Evolutionary conservation across 2,329 filamentous ascomycete genomes (phyloP), one percentile per base, ranked within the genome.

Genomic region (Xylariaceae sp.): DNA sequence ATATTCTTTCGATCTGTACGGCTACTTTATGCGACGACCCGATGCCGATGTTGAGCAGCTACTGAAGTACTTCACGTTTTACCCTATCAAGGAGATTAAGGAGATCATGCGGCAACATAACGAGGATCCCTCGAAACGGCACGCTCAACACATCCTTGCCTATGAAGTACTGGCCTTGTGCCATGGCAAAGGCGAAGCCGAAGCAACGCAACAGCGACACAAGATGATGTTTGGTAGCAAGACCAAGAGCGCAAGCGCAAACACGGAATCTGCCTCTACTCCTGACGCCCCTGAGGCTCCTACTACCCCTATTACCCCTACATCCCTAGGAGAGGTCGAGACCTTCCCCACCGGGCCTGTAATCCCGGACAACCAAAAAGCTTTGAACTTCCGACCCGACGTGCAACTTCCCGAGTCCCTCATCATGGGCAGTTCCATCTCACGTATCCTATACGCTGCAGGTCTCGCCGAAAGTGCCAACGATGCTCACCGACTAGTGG

Each of bases 1-100:
- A 1, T 86, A 82, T 35, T 78, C 86, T 0, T 97, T 93, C 69
- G 91, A 97, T 59, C 80, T 97, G 1, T 97, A 97, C 72, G 80
- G 92, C 72, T 97, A 93, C 78, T 94, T 97, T 68, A 80, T 97
- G 64, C 85, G 90, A 54, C 87, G 88, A 0, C 80, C 92, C 0
- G 94, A 99, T 70, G 82, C 83, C 8, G 88, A 95, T 56, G 85
- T 97, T 3, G 89, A 92, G 73, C 82, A 80, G 37, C 88, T 96
- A 63, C 80, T 99, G 47, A 93, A 90, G 71, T 82, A 96, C 18
- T 92, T 99, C 72, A 99, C 94, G 0, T 96, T 99, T 71, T 74
- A 96, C 44, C 89, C 93, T 0, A 67, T 89, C 1, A 70, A 80
- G 6, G 73, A 84, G n/a, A 95, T 99, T 64, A 70, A 79, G 2